A percentile compares a stretch with the other conserved stretches of the same genome.
phyloP scores from a whole-genome alignment of 106 monocot species.

The Dendrobium huoshanense region DNA sequence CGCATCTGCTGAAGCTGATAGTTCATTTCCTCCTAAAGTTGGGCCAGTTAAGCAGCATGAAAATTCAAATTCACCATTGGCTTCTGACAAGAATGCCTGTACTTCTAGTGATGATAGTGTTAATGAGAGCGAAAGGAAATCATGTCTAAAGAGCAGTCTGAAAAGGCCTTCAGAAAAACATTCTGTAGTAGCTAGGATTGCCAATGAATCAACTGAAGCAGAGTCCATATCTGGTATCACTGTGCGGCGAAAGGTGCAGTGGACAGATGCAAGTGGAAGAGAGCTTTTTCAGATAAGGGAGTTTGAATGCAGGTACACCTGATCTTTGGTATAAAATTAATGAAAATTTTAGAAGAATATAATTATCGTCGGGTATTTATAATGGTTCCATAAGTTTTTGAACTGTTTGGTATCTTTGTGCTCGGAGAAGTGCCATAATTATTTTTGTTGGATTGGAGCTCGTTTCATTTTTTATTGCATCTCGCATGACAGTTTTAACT shows the following conservation, averaged over 20 bases:
- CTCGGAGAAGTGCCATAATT: not conserved
- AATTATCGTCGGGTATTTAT: not conserved
- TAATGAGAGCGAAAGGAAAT: slow-evolving; percentile 18
- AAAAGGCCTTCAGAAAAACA: slow-evolving; percentile 33
- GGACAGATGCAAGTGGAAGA: slow-evolving; percentile 67
- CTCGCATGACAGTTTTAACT: too few species aligned
- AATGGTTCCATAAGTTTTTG: not conserved
- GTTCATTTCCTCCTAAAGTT: slow-evolving; percentile 32
- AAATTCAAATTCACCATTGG: slow-evolving; percentile 1
- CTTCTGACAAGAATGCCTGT: slow-evolving; percentile 12
- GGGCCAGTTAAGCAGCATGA: slow-evolving; percentile 24
- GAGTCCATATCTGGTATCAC: slow-evolving; percentile 13
- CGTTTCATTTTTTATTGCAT: too few species aligned
- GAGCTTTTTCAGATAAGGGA: slow-evolving; percentile 80
- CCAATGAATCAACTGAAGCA: slow-evolving; percentile 25
- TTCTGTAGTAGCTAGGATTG: slow-evolving; percentile 17
- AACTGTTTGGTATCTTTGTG: not conserved
- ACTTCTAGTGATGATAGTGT: not conserved
- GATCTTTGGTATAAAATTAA: not conserved
- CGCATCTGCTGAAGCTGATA: slow-evolving; percentile 26
- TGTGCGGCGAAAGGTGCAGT: slow-evolving; percentile 69
- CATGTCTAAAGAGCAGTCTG: slow-evolving; percentile 37
- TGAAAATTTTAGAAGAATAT: not conserved
- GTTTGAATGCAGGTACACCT: slow-evolving; percentile 71
- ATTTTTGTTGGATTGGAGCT: not conserved